Evolutionary conservation across 306 rosid species (phyloP), one percentile per base, ranked within the genome.

Genomic region (Heteromeles arbutifolia): DNA sequence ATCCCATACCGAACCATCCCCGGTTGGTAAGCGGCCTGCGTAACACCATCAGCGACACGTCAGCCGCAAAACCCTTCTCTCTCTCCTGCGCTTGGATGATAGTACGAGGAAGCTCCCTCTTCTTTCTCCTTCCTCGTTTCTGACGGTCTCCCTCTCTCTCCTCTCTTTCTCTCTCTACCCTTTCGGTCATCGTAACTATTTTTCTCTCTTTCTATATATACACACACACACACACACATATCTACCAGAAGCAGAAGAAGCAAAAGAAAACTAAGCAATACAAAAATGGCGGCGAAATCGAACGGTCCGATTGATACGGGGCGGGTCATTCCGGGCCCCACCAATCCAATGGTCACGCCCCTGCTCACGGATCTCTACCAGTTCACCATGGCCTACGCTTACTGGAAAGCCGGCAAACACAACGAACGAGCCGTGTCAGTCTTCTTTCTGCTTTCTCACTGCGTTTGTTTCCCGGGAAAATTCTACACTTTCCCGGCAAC

Each of bases 301-400:
- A 95, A 90, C 84, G 96, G 91, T 19, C 83, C 87, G 14, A 78
- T 58, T 45, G 86, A 81, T 67, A 75, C 86, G 8, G 63, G 58
- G 80, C 86, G 66, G 84, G 80, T 62, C 12, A 34, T 95, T 7
- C 75, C 37, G 2, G 90, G 90, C 17, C 99, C 99, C 1, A 92
- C 94, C 34, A 96, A 96, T 31, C 98, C 99, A 6, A 92, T 96
- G 97, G 98, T 96, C 8, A 85, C 99, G 58, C 99, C 99, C 78
- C 90, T 96, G 78, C 98, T 96, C 65, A 96, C 92, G 41, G 99
- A 96, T 86, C 99, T 89, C 78, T 96, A 96, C 74, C 99, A 92
- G 86, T 96, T 90, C 87, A 96, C 99, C 74, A 96, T 96, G 99
- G 98, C 98, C 75, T 96, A 96, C 76, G 97, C 99, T 12, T 96